Percentiles rank a stretch among this genome's conserved stretches.
These are phyloP conservation scores for Glycine latifolia DNA, from an alignment of 306 rosid species.

Conservation along the genomic window DNA sequence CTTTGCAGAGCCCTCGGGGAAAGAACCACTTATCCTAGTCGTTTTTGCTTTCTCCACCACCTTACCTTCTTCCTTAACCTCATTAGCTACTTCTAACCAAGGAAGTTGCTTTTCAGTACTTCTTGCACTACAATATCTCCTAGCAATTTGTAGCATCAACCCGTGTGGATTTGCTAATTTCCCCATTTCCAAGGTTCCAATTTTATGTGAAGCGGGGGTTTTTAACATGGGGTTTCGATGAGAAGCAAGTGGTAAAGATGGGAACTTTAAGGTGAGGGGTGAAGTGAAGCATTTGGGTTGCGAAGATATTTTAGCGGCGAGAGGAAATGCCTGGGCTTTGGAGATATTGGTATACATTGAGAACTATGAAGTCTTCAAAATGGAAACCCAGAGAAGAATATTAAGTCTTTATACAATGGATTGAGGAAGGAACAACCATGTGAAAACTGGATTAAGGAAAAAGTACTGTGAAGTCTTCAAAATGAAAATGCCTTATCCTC, in stretches of 20 bases:
- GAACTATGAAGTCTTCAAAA: conserved; percentile 20
- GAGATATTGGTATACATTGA: conserved; percentile 66
- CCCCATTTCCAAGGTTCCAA: conserved; percentile 42
- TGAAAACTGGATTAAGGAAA: background rate
- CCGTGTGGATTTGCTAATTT: conserved; percentile 40
- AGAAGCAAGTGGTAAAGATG: conserved; percentile 49
- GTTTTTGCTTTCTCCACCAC: conserved; percentile 27
- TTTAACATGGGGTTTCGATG: conserved; percentile 50
- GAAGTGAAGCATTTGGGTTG: conserved; percentile 62
- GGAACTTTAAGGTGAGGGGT: conserved; percentile 51
- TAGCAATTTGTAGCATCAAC: conserved; percentile 49
- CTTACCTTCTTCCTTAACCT: conserved; percentile 47
- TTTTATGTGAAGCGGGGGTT: conserved; percentile 46
- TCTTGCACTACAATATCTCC: conserved; percentile 53
- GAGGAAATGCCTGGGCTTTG: conserved; percentile 66
- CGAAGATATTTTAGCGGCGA: conserved; percentile 64
- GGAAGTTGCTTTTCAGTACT: conserved; percentile 61
- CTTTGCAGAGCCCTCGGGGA: conserved; percentile 51
- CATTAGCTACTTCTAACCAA: conserved; percentile 63
- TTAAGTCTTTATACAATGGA: background rate
- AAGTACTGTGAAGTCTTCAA: background rate
- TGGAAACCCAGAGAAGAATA: conserved; percentile 1
- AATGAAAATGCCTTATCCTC: conserved; percentile 48
- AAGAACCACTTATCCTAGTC: conserved; percentile 44
- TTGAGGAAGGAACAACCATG: background rate